Percentiles rank a stretch among this genome's conserved stretches.
phyloP scores from a whole-genome alignment of 371 early-diverging fungal species.

The Mortierella sp. region DNA sequence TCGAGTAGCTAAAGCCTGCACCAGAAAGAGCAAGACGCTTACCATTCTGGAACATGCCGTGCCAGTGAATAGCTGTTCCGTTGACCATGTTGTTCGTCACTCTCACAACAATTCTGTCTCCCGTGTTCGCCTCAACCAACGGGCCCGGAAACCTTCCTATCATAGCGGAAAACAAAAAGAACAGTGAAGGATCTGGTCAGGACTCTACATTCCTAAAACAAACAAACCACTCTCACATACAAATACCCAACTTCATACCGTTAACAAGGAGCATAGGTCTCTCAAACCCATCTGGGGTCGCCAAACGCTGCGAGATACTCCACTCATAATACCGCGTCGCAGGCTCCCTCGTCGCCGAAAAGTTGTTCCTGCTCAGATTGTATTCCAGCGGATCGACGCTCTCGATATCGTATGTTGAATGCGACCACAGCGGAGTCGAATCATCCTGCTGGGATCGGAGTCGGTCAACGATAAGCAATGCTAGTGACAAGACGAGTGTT shows the following conservation, averaged over 20 bases:
- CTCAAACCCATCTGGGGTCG: constrained; percentile 58
- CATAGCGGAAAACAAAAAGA: neutral
- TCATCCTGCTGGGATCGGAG: neutral
- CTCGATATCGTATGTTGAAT: constrained; percentile 4
- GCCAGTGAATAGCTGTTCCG: constrained; percentile 29
- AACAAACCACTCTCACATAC: neutral
- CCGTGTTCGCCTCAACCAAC: constrained; percentile 48
- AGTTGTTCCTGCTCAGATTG: constrained; percentile 42
- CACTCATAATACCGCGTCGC: constrained; percentile 52
- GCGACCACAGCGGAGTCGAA: neutral
- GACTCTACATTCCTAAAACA: neutral
- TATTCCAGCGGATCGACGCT: constrained; percentile 24
- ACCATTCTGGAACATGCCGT: constrained; percentile 22
- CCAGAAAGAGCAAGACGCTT: neutral
- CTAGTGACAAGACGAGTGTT: neutral
- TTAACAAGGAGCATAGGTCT: constrained; percentile 59
- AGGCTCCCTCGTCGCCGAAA: constrained; percentile 25
- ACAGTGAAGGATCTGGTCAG: neutral
- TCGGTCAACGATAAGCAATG: neutral
- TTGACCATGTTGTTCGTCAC: constrained; percentile 49
- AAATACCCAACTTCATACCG: constrained; percentile 17
- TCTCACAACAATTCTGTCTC: constrained; percentile 55
- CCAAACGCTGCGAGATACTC: constrained; percentile 37
- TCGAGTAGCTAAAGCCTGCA: neutral
- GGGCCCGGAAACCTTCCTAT: constrained; percentile 10